Evolutionary conservation across 2,329 filamentous ascomycete species (phyloP).

Genomic region (Diaporthe sp.): DNA sequence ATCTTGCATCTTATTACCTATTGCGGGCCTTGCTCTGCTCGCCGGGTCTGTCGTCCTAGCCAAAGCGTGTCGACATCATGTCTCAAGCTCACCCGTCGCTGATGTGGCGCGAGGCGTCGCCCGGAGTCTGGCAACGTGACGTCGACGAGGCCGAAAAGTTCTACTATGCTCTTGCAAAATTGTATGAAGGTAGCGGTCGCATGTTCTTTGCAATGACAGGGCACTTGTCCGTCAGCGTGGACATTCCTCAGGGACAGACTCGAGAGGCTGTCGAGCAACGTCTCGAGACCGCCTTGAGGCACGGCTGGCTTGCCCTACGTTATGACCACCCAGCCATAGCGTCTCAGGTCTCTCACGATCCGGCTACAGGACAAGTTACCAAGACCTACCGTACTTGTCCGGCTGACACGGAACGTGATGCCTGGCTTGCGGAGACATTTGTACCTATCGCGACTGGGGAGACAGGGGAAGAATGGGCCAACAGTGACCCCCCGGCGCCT

Average conservation of each 20-base stretch:
- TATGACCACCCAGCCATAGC: background rate
- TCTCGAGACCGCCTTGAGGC: background rate
- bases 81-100: background rate
- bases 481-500: background rate
- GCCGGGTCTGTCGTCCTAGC: background rate
- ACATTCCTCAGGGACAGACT: background rate
- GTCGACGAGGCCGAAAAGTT: background rate
- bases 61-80: background rate
- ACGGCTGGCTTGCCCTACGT: slow-evolving; percentile 3
- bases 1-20: no score
- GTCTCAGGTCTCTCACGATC: background rate
- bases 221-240: slow-evolving; percentile 2
- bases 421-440: background rate
- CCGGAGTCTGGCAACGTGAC: background rate
- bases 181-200: slow-evolving; percentile 1
- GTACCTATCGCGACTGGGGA: background rate
- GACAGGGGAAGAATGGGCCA: slow-evolving; percentile 3
- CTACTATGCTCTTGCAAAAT: background rate
- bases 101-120: background rate
- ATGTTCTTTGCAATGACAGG: slow-evolving; percentile 9
- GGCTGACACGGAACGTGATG: background rate
- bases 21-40: background rate
- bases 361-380: background rate
- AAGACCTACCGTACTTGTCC: background rate
- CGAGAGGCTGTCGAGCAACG: background rate